phyloP scores from a whole-genome alignment of 768 basidiomycete genomes.

The Galerina sulciceps region DNA sequence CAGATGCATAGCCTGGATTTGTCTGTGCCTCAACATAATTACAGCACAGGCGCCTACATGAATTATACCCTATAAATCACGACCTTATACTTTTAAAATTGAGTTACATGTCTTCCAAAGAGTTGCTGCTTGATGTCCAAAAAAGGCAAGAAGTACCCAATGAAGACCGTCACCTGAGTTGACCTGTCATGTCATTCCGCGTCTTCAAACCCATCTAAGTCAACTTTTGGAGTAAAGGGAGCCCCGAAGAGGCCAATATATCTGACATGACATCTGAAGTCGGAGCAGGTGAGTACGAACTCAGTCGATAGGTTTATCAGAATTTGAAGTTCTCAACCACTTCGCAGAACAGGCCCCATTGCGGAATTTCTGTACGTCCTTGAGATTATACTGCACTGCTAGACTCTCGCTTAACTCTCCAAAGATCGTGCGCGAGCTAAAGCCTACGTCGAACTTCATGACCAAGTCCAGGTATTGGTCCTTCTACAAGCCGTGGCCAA shows the following conservation, averaged over 20 bases:
- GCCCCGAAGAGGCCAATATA: not conserved
- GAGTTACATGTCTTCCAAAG: too few relatives aligned
- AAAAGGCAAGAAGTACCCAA: conserved; percentile 22
- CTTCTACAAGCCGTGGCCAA: not conserved
- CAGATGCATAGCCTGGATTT: conserved; percentile 21
- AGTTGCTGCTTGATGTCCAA: not conserved
- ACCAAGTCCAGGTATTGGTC: conserved; percentile 77
- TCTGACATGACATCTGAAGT: conserved; percentile 15
- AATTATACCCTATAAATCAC: conserved; percentile 35
- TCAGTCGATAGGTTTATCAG: not conserved
- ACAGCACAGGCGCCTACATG: conserved; percentile 32
- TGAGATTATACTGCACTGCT: not conserved
- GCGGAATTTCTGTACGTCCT: conserved; percentile 39
- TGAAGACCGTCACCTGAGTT: not conserved
- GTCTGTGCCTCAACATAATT: conserved; percentile 18
- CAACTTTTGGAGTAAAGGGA: not conserved
- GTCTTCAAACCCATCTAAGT: not conserved
- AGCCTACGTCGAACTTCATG: conserved; percentile 88
- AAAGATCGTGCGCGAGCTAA: conserved; percentile 45
- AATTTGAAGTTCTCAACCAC: not conserved
- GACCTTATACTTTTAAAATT: too few relatives aligned
- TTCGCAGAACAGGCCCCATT: conserved; percentile 22
- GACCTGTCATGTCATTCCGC: not conserved
- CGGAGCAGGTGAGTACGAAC: conserved; percentile 11
- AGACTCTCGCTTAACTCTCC: not conserved